phyloP scores from a whole-genome alignment of 2,329 filamentous ascomycete species.

The Phaeoacremonium minimum region DNA sequence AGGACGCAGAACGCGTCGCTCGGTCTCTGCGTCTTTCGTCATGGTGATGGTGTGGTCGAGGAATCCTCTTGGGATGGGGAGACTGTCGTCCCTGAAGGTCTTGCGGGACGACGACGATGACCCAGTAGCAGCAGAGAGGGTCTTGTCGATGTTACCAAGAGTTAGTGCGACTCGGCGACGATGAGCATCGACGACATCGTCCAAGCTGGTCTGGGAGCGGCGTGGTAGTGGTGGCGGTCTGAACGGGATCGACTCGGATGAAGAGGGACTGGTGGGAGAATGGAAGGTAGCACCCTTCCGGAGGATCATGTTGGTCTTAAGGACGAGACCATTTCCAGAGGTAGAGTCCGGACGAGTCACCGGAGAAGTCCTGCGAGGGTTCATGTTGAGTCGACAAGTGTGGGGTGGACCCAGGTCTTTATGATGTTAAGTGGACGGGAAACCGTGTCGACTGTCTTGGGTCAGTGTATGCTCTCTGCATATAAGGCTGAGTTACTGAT shows the following conservation, averaged over 20 bases:
- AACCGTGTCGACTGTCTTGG: constrained; percentile 7
- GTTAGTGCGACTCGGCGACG: constrained; percentile 65
- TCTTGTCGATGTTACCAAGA: constrained; percentile 61
- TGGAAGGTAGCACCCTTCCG: constrained; percentile 69
- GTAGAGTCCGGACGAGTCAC: constrained; percentile 38
- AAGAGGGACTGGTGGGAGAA: constrained; percentile 39
- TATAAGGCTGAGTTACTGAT: constrained; percentile 9
- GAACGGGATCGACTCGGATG: constrained; percentile 38
- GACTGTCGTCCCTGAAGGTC: constrained; percentile 48
- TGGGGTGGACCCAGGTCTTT: constrained; percentile 15
- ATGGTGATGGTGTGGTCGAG: constrained; percentile 52
- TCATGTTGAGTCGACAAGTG: constrained; percentile 21
- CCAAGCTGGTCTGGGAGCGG: constrained; percentile 65
- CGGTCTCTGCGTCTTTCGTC: constrained; percentile 33
- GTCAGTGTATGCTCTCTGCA: constrained; percentile 10
- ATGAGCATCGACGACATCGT: constrained; percentile 68
- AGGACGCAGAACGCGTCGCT: constrained; percentile 48
- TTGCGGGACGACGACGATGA: constrained; percentile 27
- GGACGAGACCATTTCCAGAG: constrained; percentile 33
- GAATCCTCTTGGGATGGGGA: constrained; percentile 56
- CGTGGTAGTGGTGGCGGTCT: constrained; percentile 51
- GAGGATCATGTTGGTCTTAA: constrained; percentile 56
- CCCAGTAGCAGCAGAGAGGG: constrained; percentile 41
- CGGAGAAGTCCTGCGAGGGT: constrained; percentile 30
- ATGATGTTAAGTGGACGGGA: constrained; percentile 5